A percentile compares a stretch with the other conserved stretches of the same genome.
These are phyloP conservation scores for Cladophialophora yegresii DNA, from an alignment of 2,329 filamentous ascomycete genomes.

Conservation along the genomic window DNA sequence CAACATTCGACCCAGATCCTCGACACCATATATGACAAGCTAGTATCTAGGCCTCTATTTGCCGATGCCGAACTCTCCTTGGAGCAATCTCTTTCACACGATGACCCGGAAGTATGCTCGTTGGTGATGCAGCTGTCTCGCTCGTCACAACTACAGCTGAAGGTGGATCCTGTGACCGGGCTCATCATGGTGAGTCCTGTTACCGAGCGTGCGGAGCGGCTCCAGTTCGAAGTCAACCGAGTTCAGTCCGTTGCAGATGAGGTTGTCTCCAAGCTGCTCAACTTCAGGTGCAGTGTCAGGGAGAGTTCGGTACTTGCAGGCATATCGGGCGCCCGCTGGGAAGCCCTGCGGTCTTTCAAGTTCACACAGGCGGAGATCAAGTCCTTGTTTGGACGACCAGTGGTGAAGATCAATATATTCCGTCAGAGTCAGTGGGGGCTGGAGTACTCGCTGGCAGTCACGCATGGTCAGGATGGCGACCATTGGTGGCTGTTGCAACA, in stretches of 20 bases:
- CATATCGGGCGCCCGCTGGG: slow-evolving; percentile 38
- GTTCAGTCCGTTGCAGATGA: slow-evolving; percentile 48
- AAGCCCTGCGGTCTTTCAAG: slow-evolving; percentile 46
- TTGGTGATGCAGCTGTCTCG: slow-evolving; percentile 70
- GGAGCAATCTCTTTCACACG: slow-evolving; percentile 58
- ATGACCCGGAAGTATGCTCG: slow-evolving; percentile 66
- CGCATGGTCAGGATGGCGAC: slow-evolving; percentile 71
- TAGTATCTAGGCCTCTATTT: slow-evolving; percentile 64
- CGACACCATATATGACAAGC: slow-evolving; percentile 62
- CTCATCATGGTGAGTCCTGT: slow-evolving; percentile 69
- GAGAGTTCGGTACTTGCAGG: slow-evolving; percentile 25
- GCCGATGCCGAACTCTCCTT: slow-evolving; percentile 61
- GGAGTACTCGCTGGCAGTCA: slow-evolving; percentile 71
- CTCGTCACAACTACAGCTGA: slow-evolving; percentile 61
- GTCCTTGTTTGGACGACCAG: slow-evolving; percentile 63
- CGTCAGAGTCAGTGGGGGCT: slow-evolving; percentile 69
- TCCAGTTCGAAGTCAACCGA: slow-evolving; percentile 67
- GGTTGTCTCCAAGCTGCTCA: slow-evolving; percentile 39
- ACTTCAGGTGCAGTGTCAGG: slow-evolving; percentile 37
- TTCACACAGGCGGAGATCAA: slow-evolving; percentile 51
- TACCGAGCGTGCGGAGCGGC: slow-evolving; percentile 57
- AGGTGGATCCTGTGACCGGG: slow-evolving; percentile 79
- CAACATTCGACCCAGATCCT: slow-evolving; percentile 74
- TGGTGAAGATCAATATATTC: slow-evolving; percentile 68
- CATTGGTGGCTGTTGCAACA: slow-evolving; percentile 70